Conservation (phyloP, 768 basidiomycete genomes). For the Serpula lacrymans region DNA sequence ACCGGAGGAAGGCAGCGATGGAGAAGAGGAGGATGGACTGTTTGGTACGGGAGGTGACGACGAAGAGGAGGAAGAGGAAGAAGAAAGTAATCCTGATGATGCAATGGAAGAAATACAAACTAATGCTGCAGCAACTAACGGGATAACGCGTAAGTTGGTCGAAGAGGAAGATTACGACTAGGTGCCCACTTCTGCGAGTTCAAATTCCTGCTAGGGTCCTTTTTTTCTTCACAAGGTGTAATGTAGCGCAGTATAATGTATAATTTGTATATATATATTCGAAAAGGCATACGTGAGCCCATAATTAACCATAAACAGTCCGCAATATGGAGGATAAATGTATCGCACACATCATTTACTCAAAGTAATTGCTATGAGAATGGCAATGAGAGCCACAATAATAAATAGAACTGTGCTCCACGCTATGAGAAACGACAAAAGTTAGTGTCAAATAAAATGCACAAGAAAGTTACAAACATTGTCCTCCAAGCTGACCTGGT, state of each 20-base stretch:
- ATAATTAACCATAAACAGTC: neutral
- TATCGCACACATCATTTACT: conserved; percentile 22
- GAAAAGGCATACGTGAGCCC: conserved; percentile 1
- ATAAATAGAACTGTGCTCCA: conserved; percentile 38
- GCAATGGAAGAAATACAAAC: conserved; percentile 75
- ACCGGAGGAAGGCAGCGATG: conserved; percentile 67
- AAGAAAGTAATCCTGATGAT: conserved; percentile 48
- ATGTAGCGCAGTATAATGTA: conserved; percentile 14
- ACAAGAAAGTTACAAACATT: conserved; percentile 48
- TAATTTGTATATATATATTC: conserved; percentile 30
- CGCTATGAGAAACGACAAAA: conserved; percentile 24
- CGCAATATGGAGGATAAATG: neutral
- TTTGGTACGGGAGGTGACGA: conserved; percentile 71
- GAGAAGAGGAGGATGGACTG: conserved; percentile 72
- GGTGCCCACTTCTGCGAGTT: conserved; percentile 3
- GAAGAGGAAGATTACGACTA: conserved; percentile 88
- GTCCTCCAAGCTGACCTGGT: conserved; percentile 50
- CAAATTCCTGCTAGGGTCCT: no score
- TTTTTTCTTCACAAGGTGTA: no score
- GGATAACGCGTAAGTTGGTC: conserved; percentile 73
- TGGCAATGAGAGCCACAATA: conserved; percentile 39
- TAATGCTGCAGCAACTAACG: conserved; percentile 49
- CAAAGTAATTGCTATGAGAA: conserved; percentile 40
- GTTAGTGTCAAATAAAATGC: conserved; percentile 28
- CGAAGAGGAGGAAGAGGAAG: conserved; percentile 67